Percentiles rank a stretch among this genome's conserved stretches.
Evolutionary conservation across 1,139 yeast genomes (phyloP).

Genomic region (Candida albicans): DNA sequence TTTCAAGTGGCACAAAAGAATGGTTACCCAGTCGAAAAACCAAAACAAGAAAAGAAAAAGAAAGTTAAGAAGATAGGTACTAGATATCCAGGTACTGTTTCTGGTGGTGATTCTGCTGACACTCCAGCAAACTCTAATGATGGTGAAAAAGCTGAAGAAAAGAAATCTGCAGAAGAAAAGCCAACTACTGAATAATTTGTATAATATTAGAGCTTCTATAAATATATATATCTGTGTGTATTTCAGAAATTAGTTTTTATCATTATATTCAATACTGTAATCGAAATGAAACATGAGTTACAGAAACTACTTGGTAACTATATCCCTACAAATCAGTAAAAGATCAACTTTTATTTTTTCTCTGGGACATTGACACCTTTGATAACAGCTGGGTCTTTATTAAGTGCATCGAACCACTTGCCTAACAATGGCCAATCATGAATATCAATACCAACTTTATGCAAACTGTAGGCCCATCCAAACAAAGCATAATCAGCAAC

Average conservation of each 20-base stretch:
- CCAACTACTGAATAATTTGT: neutral
- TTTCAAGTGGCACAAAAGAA: conserved; percentile 71
- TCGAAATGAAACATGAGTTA: too few species aligned
- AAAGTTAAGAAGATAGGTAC: conserved; percentile 81
- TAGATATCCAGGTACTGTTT: conserved; percentile 69
- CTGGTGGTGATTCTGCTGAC: conserved; percentile 15
- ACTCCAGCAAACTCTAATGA: conserved; percentile 13
- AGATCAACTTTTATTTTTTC: neutral
- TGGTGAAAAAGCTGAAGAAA: conserved; percentile 1
- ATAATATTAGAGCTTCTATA: too few species aligned
- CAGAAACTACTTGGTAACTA: too few species aligned
- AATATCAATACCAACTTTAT: conserved; percentile 32
- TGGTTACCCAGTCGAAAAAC: conserved; percentile 82
- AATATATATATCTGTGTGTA: neutral
- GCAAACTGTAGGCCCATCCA: conserved; percentile 33
- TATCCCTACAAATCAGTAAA: too few species aligned
- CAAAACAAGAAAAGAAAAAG: conserved; percentile 65
- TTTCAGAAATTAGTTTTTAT: neutral
- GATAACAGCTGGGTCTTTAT: conserved; percentile 36
- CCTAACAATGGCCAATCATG: conserved; percentile 43
- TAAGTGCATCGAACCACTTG: conserved; percentile 46
- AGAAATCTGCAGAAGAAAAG: conserved; percentile 6
- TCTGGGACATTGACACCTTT: conserved; percentile 24
- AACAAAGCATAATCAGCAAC: conserved; percentile 53
- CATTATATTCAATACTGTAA: neutral